phyloP scores from a whole-genome alignment of 129 eudicot species.

The Oenanthe sinensis region DNA sequence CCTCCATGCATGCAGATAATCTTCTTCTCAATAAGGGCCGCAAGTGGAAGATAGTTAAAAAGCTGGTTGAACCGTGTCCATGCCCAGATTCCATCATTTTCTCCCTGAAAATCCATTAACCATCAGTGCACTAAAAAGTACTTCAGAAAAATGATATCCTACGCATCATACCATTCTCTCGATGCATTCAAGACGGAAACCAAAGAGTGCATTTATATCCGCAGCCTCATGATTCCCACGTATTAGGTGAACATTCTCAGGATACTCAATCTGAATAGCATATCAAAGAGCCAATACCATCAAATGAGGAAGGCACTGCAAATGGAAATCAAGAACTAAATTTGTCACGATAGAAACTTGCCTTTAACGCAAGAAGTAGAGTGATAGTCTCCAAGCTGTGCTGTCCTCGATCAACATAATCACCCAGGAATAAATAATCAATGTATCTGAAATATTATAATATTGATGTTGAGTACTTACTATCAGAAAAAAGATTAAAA shows the following conservation, averaged over 20 bases:
- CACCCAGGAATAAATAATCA: slow-evolving; percentile 92
- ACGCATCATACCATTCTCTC: slow-evolving; percentile 78
- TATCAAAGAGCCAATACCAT: neutral
- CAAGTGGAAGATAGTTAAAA: slow-evolving; percentile 92
- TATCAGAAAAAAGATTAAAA: slow-evolving; percentile 2
- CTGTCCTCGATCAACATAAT: slow-evolving; percentile 98
- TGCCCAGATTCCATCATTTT: slow-evolving; percentile 98
- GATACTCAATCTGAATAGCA: slow-evolving; percentile 72
- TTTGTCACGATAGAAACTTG: slow-evolving; percentile 19
- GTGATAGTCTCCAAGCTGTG: slow-evolving; percentile 99
- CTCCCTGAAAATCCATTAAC: slow-evolving; percentile 52
- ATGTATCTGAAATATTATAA: slow-evolving; percentile 54
- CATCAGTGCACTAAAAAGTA: slow-evolving; percentile 8
- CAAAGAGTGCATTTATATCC: slow-evolving; percentile 96
- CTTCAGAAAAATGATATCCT: neutral
- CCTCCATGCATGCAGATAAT: slow-evolving; percentile 99
- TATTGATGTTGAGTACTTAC: slow-evolving; percentile 9
- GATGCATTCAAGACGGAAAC: slow-evolving; percentile 95
- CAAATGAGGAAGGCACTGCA: slow-evolving; percentile 7
- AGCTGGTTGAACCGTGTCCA: slow-evolving; percentile 97
- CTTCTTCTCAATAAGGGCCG: slow-evolving; percentile 87
- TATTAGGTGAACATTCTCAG: slow-evolving; percentile 93
- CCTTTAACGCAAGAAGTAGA: slow-evolving; percentile 92
- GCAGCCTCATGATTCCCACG: slow-evolving; percentile 99
- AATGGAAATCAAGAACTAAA: slow-evolving; percentile 3